Base-by-base conservation (phyloP, 495 filamentous ascomycete species). In the Aspergillus saccharolyticus region DNA sequence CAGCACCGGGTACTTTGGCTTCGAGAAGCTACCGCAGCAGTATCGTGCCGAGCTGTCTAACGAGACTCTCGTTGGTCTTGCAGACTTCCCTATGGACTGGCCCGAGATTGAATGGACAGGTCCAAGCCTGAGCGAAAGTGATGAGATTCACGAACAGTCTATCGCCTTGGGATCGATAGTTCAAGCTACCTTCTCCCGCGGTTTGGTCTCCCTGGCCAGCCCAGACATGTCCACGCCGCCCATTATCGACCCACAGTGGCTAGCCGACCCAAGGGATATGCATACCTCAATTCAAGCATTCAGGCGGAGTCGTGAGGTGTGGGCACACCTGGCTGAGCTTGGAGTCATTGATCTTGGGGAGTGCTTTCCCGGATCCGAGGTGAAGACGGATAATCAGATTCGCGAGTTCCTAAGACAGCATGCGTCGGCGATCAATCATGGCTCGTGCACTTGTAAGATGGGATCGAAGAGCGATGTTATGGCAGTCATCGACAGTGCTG, bases 81-180 rank as follows among this genome's bases (percentile, higher is more conserved):
- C 66, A 6, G 39, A 42, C 8, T 75, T 77, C 48, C 76, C 80
- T 0, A 55, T 54, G 0, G 82, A 85, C 63, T 84, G 80, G 80
- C 83, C 82, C 0, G 82, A 86, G 52, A 52, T 83, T 9, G 80
- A 83, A 21, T 82, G 76, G 30, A 67, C 6, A 73, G 74, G 15
- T 22, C 64, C 48, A 56, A 60, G 17, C 44, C 60, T 14, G 63
- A 69, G 44, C 14, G 24, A 49, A 17, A 39, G 46, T 18, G 58
- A 48, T 0, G 66, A 57, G 70, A 8, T 55, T 66, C 21, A 73
- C 78, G 14, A 81, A 82, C 63, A 80, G n/a, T n/a, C 71, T 10
- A 68, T 28, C 25, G 25, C 73, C 10, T 54, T 83, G 9, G 42
- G 48, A n/a, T 63, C 60, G 7, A 71, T 65, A 0, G 68, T 84